Percentiles rank a stretch among this genome's conserved stretches.
phyloP scores from a whole-genome alignment of 176 grass and related monocot species.

The Bolboschoenus planiculmis region DNA sequence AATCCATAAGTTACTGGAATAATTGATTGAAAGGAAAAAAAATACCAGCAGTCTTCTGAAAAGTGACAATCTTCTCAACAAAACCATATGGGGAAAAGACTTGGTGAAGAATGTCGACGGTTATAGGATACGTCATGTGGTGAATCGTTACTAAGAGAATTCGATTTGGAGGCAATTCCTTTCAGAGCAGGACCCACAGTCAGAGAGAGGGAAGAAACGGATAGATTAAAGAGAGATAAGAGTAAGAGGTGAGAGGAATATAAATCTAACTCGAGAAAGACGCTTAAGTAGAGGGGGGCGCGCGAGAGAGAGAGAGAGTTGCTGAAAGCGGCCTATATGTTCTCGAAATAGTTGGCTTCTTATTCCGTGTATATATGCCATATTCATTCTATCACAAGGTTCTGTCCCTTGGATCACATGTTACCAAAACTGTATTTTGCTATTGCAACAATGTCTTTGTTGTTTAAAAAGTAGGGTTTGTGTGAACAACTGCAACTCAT shows the following conservation, averaged over 20 bases:
- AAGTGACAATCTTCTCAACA: slow-evolving; percentile 99
- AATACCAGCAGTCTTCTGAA: slow-evolving; percentile 98
- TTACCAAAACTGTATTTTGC: background rate
- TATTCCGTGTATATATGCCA: background rate
- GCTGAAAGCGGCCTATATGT: slow-evolving; percentile 32
- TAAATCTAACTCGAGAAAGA: slow-evolving; percentile 40
- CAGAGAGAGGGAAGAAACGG: slow-evolving; percentile 43
- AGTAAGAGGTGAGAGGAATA: slow-evolving; percentile 50
- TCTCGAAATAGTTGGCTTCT: slow-evolving; percentile 19
- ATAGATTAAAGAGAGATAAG: slow-evolving; percentile 49
- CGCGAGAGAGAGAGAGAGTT: slow-evolving; percentile 32
- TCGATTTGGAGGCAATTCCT: slow-evolving; percentile 96
- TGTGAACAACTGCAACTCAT: background rate
- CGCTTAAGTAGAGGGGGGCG: slow-evolving; percentile 29
- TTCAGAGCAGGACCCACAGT: slow-evolving; percentile 37
- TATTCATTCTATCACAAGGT: slow-evolving; percentile 4
- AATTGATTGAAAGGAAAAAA: slow-evolving; percentile 27
- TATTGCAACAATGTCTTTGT: background rate
- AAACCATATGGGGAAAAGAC: slow-evolving; percentile 97
- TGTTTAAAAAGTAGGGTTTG: background rate
- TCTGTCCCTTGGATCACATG: background rate
- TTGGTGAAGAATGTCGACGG: slow-evolving; percentile 95
- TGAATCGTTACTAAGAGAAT: slow-evolving; percentile 99
- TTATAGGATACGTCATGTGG: slow-evolving; percentile 99
- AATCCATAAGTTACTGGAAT: background rate